Conservation (phyloP, 768 basidiomycete species). For the Lepiota venenata region DNA sequence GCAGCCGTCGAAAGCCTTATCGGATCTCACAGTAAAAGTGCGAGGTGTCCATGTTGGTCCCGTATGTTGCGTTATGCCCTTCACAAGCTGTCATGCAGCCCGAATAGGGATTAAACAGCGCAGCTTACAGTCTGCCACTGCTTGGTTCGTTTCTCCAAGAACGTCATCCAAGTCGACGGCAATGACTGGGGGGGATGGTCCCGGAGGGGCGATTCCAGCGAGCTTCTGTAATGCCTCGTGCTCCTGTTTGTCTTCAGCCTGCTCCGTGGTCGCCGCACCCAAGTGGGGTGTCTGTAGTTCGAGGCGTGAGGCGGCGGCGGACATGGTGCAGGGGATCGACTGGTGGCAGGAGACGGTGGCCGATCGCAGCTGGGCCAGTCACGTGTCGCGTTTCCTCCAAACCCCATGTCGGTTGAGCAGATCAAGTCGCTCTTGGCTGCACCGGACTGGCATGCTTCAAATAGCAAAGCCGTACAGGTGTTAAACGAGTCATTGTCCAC, state of each 20-base stretch:
- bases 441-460: constrained; percentile 35
- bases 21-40: constrained; percentile 55
- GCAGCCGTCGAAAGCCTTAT: not conserved
- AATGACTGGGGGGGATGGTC: constrained; percentile 38
- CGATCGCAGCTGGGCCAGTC: not conserved
- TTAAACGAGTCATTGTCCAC: constrained; percentile 47
- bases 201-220: constrained; percentile 15
- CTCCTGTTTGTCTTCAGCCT: constrained; percentile 6
- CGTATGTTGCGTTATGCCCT: constrained; percentile 69
- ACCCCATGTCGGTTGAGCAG: constrained; percentile 26
- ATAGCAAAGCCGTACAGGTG: constrained; percentile 29
- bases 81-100: not conserved
- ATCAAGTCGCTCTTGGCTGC: constrained; percentile 49
- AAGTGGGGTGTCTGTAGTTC: constrained; percentile 12
- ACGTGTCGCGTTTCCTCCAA: constrained; percentile 8
- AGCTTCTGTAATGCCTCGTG: constrained; percentile 15
- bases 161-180: constrained; percentile 72
- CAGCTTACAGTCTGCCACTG: constrained; percentile 53
- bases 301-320: constrained; percentile 24
- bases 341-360: no score
- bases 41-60: constrained; percentile 51
- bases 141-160: constrained; percentile 56
- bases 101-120: no score
- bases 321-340: constrained; percentile 18
- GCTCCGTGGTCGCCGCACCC: not conserved